Evolutionary conservation across 2,329 filamentous ascomycete genomes (phyloP).

Genomic region (Colletotrichum echinochloae): DNA sequence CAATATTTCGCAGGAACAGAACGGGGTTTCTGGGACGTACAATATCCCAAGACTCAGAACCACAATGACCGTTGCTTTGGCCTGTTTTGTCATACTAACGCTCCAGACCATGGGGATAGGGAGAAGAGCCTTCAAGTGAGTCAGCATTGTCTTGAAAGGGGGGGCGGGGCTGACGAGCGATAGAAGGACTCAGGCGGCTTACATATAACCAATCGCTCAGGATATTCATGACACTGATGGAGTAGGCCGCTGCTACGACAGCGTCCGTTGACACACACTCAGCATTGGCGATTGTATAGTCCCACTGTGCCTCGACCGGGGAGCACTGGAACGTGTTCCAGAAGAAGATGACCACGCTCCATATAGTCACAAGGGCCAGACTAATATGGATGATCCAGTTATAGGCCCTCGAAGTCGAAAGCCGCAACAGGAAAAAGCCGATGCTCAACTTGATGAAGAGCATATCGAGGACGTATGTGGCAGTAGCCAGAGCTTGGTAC

Average conservation of each 20-base stretch:
- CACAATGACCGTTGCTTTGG: slow-evolving; percentile 63
- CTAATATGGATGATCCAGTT: slow-evolving; percentile 60
- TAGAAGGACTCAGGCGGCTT: slow-evolving; percentile 39
- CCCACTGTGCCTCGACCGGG: slow-evolving; percentile 65
- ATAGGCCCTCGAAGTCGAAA: slow-evolving; percentile 60
- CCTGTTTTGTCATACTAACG: slow-evolving; percentile 64
- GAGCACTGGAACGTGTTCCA: slow-evolving; percentile 66
- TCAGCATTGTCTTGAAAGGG: slow-evolving; percentile 12
- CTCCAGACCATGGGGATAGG: slow-evolving; percentile 67
- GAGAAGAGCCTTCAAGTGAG: slow-evolving; percentile 55
- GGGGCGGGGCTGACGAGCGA: background rate
- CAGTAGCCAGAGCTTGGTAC: slow-evolving; percentile 65
- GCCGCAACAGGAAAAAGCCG: slow-evolving; percentile 62
- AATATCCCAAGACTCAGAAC: slow-evolving; percentile 65
- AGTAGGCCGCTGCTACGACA: slow-evolving; percentile 62
- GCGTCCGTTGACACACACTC: slow-evolving; percentile 58
- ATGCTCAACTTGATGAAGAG: slow-evolving; percentile 69
- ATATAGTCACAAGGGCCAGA: slow-evolving; percentile 59
- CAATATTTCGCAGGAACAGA: background rate
- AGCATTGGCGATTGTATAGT: slow-evolving; percentile 58
- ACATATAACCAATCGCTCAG: slow-evolving; percentile 67
- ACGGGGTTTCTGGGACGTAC: slow-evolving; percentile 47
- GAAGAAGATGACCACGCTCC: slow-evolving; percentile 62
- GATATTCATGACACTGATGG: slow-evolving; percentile 64
- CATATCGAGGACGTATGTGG: slow-evolving; percentile 65